These are phyloP conservation scores for Melanomma pulvis-pyrius DNA, from an alignment of 495 filamentous ascomycete genomes.

Conservation along the genomic window DNA sequence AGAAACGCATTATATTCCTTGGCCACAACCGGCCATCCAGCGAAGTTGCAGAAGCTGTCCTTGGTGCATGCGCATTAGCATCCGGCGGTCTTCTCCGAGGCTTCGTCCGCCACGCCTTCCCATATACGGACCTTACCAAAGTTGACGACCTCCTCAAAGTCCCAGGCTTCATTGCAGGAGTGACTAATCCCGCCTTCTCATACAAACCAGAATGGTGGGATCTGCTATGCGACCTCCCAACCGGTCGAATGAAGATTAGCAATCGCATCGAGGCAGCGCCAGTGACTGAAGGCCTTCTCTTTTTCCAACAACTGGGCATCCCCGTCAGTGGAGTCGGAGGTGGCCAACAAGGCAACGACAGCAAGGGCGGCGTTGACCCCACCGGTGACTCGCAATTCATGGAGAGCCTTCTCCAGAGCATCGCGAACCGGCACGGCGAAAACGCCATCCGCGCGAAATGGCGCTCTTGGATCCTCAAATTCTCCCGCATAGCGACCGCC, in stretches of 20 bases:
- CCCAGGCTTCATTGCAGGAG: constrained; percentile 95
- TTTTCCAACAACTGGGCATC: constrained; percentile 72
- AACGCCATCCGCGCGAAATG: constrained; percentile 87
- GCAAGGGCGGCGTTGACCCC: constrained; percentile 56
- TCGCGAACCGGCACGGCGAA: constrained; percentile 84
- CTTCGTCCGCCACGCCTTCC: constrained; percentile 97
- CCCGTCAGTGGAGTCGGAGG: constrained; percentile 1
- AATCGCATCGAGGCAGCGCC: constrained; percentile 74
- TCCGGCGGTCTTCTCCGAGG: constrained; percentile 93
- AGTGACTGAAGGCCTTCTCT: constrained; percentile 76
- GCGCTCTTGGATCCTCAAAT: constrained; percentile 85
- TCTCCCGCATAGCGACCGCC: constrained; percentile 86
- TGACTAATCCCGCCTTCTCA: constrained; percentile 95
- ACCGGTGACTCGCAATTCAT: constrained; percentile 92
- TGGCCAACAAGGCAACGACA: constrained; percentile 40
- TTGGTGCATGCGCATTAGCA: constrained; percentile 89
- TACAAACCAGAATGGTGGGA: constrained; percentile 99
- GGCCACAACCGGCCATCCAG: constrained; percentile 92
- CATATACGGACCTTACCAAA: constrained; percentile 97
- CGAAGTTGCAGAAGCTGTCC: constrained; percentile 91
- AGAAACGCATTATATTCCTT: constrained; percentile 94
- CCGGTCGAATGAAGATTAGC: constrained; percentile 91
- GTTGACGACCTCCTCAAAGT: constrained; percentile 95
- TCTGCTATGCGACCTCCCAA: constrained; percentile 88
- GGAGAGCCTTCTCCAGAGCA: constrained; percentile 77